These are phyloP conservation scores for Pestalotiopsis sp. DNA, from an alignment of 2,329 filamentous ascomycete genomes.

Conservation along the genomic window DNA sequence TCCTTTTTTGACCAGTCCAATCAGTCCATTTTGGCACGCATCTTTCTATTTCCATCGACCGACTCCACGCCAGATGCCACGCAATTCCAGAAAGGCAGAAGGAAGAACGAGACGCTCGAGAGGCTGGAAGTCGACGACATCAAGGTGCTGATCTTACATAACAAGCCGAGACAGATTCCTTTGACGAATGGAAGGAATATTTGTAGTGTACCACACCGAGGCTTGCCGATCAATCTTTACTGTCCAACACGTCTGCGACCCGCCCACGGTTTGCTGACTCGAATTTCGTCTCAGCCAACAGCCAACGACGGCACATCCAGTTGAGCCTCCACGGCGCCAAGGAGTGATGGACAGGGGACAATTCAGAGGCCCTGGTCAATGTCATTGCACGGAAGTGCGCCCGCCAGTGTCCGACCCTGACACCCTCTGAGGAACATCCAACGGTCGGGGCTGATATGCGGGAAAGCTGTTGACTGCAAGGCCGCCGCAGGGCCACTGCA, in stretches of 20 bases:
- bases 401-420: neutral
- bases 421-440: neutral
- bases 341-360: neutral
- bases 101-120: neutral
- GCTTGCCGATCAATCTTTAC: neutral
- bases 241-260: neutral
- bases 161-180: neutral
- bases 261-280: neutral
- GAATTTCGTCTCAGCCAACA: conserved; percentile 3
- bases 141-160: neutral
- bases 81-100: no score
- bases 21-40: neutral
- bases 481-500: neutral
- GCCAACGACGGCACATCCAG: conserved; percentile 5
- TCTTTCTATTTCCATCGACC: neutral
- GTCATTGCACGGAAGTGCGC: neutral
- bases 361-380: neutral
- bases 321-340: conserved; percentile 11
- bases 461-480: neutral
- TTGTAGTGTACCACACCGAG: neutral
- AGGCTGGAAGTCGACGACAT: neutral
- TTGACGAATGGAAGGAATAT: neutral
- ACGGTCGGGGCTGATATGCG: neutral
- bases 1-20: neutral
- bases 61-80: no score